Evolutionary conservation across 352 stramenopile genomes (phyloP).

Genomic region (Globisporangium paddicum): DNA sequence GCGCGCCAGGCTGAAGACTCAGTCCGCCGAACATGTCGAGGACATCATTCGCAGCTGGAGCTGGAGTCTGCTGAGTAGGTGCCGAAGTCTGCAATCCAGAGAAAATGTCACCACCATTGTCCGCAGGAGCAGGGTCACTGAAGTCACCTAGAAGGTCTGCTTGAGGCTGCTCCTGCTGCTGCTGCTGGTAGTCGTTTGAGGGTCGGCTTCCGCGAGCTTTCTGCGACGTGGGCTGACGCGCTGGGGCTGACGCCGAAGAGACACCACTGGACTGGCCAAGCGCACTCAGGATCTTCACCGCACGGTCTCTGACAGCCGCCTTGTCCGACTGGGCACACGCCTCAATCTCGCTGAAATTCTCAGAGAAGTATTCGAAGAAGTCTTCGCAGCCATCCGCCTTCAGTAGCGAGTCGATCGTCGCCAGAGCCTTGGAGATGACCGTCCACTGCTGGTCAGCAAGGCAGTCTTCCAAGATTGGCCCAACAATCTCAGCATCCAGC

Average conservation of each 20-base stretch:
- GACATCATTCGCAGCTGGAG: slow-evolving; percentile 27
- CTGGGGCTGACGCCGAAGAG: slow-evolving; percentile 15
- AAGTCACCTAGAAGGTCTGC: slow-evolving; percentile 73
- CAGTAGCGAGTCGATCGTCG: slow-evolving; percentile 89
- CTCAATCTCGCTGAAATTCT: slow-evolving; percentile 77
- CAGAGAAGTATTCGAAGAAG: slow-evolving; percentile 81
- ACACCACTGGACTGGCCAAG: slow-evolving; percentile 42
- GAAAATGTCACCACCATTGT: slow-evolving; percentile 39
- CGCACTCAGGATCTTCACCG: slow-evolving; percentile 64
- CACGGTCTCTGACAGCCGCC: slow-evolving; percentile 66
- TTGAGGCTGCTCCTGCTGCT: slow-evolving; percentile 30
- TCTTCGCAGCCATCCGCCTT: slow-evolving; percentile 79
- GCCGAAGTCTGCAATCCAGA: slow-evolving; percentile 52
- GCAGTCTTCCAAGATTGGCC: slow-evolving; percentile 91
- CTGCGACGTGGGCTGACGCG: slow-evolving; percentile 3
- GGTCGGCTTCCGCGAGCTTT: slow-evolving; percentile 10
- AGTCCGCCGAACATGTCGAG: slow-evolving; percentile 79
- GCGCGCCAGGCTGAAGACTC: slow-evolving; percentile 45
- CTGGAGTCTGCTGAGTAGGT: slow-evolving; percentile 24
- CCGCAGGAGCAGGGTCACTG: slow-evolving; percentile 32
- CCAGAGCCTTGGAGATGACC: slow-evolving; percentile 91
- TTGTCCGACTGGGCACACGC: slow-evolving; percentile 72
- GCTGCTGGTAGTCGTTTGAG: slow-evolving; percentile 24
- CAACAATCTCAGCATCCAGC: slow-evolving; percentile 92
- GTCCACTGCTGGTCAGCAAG: slow-evolving; percentile 88